Base-by-base conservation (phyloP, 345 rosid genomes). In the Odontarrhena argentea region DNA sequence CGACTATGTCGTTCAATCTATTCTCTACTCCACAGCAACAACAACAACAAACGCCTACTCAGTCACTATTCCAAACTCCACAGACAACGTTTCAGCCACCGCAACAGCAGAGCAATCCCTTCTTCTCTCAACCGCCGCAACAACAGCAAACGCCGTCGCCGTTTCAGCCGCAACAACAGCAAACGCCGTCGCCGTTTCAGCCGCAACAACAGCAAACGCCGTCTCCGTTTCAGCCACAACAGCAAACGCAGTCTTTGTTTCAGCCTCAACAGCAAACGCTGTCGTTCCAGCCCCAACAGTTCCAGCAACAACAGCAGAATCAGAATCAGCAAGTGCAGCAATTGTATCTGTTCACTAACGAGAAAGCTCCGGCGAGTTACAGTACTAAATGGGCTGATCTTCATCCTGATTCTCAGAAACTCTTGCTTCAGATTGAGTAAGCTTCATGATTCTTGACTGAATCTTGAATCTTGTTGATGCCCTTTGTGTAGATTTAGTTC, bases 311-410 rank as follows among this genome's bases (percentile, higher is more conserved):
- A 1, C 81, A 55, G n/a, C 80, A 59, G 8, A 83, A 80, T 5
- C 76, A 63, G n/a, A 77, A 41, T 6, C 83, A 57, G 7, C 86
- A 67, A 0, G 83, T 78, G 5, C 91, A 84, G 8, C 98, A 85
- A 15, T 60, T 84, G 67, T 88, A 81, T 80, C 78, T 94, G 65
- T 85, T 88, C 60, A 91, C 96, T 22, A 87, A 80, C 70, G 99
- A 94, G 2, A 88, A 77, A 65, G 78, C 93, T n/a, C 96, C 93
- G 52, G 99, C 96, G 41, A 94, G 9, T 83, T 94, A 88, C 80
- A 76, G 96, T 69, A 86, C 97, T 9, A 89, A 87, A 60, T 94
- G 99, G 99, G 83, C 85, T 18, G 96, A 94, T 87, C 91, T 94
- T 62, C 96, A 87, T 69, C 96, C 96, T 10, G 96, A 91, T 81